A percentile compares a stretch with the other conserved stretches of the same genome.
These are phyloP conservation scores for Suillus placidus DNA, from an alignment of 768 basidiomycete genomes.

Conservation along the genomic window DNA sequence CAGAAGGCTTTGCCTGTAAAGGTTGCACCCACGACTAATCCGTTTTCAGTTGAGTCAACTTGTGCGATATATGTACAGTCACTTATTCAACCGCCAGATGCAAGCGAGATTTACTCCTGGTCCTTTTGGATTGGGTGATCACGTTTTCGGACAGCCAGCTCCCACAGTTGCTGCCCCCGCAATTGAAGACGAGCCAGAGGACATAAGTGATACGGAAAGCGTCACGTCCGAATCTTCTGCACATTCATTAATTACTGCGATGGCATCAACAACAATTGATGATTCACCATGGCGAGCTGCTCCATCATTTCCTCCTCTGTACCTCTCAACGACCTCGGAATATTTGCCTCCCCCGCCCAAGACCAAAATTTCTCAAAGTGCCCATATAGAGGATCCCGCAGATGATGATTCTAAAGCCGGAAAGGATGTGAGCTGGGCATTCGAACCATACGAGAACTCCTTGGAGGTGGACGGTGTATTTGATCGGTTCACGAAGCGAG, in stretches of 20 bases:
- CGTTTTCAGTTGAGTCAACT: slow-evolving; percentile 61
- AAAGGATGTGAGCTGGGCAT: slow-evolving; percentile 58
- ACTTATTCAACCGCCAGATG: slow-evolving; percentile 21
- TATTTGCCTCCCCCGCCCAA: slow-evolving; percentile 65
- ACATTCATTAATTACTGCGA: slow-evolving; percentile 56
- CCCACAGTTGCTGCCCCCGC: slow-evolving; percentile 16
- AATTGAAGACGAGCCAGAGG: slow-evolving; percentile 27
- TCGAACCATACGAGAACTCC: slow-evolving; percentile 83
- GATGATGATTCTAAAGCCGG: slow-evolving; percentile 44
- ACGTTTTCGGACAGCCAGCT: slow-evolving; percentile 57
- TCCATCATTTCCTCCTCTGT: slow-evolving; percentile 67
- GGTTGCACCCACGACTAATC: slow-evolving; percentile 51
- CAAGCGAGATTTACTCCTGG: slow-evolving; percentile 32
- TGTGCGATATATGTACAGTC: slow-evolving; percentile 1
- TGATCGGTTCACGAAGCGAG: slow-evolving; percentile 77
- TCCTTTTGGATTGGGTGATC: slow-evolving; percentile 62
- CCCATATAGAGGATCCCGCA: slow-evolving; percentile 44
- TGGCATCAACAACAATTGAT: slow-evolving; percentile 54
- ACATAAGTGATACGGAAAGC: slow-evolving; percentile 37
- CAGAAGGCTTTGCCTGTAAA: slow-evolving; percentile 40
- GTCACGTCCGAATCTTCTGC: slow-evolving; percentile 44
- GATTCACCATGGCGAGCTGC: slow-evolving; percentile 70
- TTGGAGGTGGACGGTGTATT: slow-evolving; percentile 83
- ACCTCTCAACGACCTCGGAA: slow-evolving; percentile 75
- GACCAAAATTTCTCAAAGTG: slow-evolving; percentile 44